Conservation (phyloP, 1,139 yeast species). For the Lodderomyces metapsilosis region DNA sequence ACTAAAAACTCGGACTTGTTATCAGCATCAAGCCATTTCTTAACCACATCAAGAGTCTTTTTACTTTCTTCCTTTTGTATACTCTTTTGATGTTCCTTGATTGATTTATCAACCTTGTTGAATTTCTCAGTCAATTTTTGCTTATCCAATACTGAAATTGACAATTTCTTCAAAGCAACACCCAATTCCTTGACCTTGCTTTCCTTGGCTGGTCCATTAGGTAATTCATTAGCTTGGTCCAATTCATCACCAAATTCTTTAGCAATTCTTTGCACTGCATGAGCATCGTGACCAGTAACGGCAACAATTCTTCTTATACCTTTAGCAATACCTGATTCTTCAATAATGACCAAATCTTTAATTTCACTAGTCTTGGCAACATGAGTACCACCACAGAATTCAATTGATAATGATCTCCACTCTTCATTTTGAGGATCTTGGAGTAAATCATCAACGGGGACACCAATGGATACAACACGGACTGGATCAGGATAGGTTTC, state of each 20-base stretch:
- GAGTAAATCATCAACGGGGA: slow-evolving; percentile 77
- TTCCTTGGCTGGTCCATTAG: slow-evolving; percentile 73
- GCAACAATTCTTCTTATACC: slow-evolving; percentile 98
- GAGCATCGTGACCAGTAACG: slow-evolving; percentile 89
- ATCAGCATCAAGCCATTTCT: slow-evolving; percentile 52
- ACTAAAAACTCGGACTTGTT: slow-evolving; percentile 53
- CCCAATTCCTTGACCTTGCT: slow-evolving; percentile 78
- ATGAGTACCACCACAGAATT: slow-evolving; percentile 99
- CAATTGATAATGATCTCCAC: slow-evolving; percentile 81
- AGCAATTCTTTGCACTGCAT: slow-evolving; percentile 83
- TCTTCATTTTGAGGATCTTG: slow-evolving; percentile 65
- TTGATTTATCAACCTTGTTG: slow-evolving; percentile 75
- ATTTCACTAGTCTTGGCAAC: slow-evolving; percentile 91
- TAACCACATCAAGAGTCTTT: slow-evolving; percentile 77
- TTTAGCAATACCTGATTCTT: slow-evolving; percentile 97
- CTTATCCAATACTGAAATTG: slow-evolving; percentile 81
- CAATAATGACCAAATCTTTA: slow-evolving; percentile 82
- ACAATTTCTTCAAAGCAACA: slow-evolving; percentile 76
- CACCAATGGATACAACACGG: slow-evolving; percentile 94
- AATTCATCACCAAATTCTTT: slow-evolving; percentile 63
- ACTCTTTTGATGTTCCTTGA: slow-evolving; percentile 83
- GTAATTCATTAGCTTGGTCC: slow-evolving; percentile 53
- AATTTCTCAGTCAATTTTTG: slow-evolving; percentile 72
- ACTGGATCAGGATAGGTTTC: slow-evolving; percentile 99
- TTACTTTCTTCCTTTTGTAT: slow-evolving; percentile 87